Percentiles rank a stretch among this genome's conserved stretches.
Conservation (phyloP, 2,329 filamentous ascomycete species). For the Trichoderma atroviride region DNA sequence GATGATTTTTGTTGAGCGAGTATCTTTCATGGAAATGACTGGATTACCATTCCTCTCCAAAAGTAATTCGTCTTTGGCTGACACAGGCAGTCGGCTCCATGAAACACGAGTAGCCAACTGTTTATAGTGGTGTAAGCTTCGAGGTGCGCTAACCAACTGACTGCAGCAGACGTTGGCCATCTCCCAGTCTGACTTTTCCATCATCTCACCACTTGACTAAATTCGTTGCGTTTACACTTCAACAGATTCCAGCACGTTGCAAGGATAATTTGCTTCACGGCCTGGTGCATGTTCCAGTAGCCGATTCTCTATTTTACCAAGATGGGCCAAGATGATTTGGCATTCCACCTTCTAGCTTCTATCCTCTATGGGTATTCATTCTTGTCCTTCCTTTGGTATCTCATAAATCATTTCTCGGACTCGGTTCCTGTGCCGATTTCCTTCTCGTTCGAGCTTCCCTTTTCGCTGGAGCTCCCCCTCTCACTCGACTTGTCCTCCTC, state of each 20-base stretch:
- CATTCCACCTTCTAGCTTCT: background rate
- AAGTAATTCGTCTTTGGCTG: background rate
- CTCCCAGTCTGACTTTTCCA: background rate
- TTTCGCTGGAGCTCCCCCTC: slow-evolving; percentile 13
- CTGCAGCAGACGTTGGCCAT: background rate
- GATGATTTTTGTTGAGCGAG: background rate
- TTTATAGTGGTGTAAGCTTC: background rate
- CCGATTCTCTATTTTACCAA: background rate
- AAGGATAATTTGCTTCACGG: background rate
- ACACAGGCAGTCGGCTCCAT: background rate
- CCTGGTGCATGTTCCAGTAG: background rate
- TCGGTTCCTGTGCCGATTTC: background rate
- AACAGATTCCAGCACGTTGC: background rate
- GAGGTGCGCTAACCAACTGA: background rate
- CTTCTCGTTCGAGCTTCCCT: slow-evolving; percentile 2
- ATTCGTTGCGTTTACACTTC: background rate
- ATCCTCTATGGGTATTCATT: background rate
- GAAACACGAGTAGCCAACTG: background rate
- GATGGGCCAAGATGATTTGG: background rate
- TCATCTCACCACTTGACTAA: background rate
- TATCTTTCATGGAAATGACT: background rate
- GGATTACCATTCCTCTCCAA: background rate
- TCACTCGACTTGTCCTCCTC: background rate
- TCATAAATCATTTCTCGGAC: background rate
- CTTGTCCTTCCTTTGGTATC: background rate